Base-by-base conservation (phyloP, 2,329 filamentous ascomycete genomes). In the Colletotrichum melonis region DNA sequence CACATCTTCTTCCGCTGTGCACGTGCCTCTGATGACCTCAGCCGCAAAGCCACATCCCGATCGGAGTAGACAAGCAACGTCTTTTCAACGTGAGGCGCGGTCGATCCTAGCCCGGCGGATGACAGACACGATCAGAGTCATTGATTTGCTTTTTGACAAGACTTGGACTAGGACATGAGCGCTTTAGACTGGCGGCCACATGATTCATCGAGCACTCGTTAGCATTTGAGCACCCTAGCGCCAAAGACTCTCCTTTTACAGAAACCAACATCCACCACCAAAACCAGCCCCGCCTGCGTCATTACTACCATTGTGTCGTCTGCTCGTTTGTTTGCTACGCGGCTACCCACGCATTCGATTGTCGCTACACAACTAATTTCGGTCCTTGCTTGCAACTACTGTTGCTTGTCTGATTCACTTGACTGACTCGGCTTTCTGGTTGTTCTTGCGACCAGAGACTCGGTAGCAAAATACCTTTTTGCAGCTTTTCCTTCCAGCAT, bases 161-260 rank as follows among this genome's bases (percentile, higher is more conserved):
- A 49, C 58, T 24, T 46, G 46, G 63, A 57, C 65, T 12, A 7
- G 9, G 22, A 42, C 38, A 68, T 5, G 63, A 24, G 65, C 65
- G 58, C 54, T 19, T 38, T 42, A 26, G 63, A 3, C 52, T 56
- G 55, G 26, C 35, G 32, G 6, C 54, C 52, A 16, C 28, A 73
- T 70, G 66, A 73, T 49, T 73, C 60, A 73, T 69, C 70, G 46
- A 64, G 3, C 22, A 56, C 67, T 60, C 49, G 12, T 12, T 58
- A 30, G 32, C 32, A 55, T 60, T 38, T 70, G 60, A 64, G n/a
- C 46, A 38, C 30, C 12, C 35, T 38, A 52, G 70, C 16, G 12
- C 54, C 19, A 16, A 46, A 32, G 42, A 59, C 24, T 60, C 54
- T 38, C 49, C 52, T 65, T 65, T 71, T 58, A 22, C 59, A 7